Evolutionary conservation across 805 yeast genomes (phyloP), one percentile per base, ranked within the genome.

Genomic region (Cyberlindnera maritima): DNA sequence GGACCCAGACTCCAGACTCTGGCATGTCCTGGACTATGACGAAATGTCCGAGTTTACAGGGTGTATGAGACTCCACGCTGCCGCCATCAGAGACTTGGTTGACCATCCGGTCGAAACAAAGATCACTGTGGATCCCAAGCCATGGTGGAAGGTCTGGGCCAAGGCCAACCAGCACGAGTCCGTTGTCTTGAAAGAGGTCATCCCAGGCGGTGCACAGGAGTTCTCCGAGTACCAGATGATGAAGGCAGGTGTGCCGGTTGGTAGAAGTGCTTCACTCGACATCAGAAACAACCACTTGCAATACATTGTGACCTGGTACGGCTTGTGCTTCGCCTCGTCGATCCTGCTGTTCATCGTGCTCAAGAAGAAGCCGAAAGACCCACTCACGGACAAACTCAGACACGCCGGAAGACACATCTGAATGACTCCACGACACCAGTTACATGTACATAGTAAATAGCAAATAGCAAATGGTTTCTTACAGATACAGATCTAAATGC

Each of bases 251-350:
- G 92, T 92, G 7, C 99, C 99, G 11, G 64, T 94, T 11, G 99
- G 96, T 1, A 81, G 85, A 45, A 67, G 73, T 9, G 91, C 97
- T n/a, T 80, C 80, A 56, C 79, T 92, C 29, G 91, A 83, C 55
- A 76, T 88, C 61, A 81, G 85, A 50, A 94, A 94, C 64, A 89
- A 90, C 61, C 99, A 94, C 62, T 68, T 91, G 64, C 96, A 92
- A 64, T 94, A 94, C 64, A 69, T 94, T 60, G 80, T 89, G 18
- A 94, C 99, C 0, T 94, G 99, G 99, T 92, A 88, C 64, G 96
- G 97, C 0, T 76, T 92, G 36, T 81, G 90, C 2, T 58, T 86
- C 35, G 77, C 88, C 33, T 85, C 96, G 32, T 58, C 90, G 0
- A 79, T 85, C 29, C 77, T 89, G 66, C 73, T 94, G 29, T 55